Base-by-base conservation (phyloP, 495 filamentous ascomycete genomes). In the Aspergillus ostianus region DNA sequence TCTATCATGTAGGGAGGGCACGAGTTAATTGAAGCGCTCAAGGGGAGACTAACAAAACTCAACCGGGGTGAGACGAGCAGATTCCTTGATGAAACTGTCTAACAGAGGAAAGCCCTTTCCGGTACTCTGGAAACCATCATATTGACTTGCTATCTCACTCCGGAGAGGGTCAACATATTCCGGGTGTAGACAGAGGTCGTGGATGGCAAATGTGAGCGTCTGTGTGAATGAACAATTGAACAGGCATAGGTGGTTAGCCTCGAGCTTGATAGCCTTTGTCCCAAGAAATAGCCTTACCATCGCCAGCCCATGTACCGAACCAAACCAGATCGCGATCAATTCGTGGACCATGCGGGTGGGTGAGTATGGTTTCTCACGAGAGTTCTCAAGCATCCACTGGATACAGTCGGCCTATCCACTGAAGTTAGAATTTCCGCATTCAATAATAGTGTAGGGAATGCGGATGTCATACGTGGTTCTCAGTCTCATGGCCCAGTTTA, bases 251-350 rank as follows among this genome's bases (percentile, higher is more conserved):
- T 26, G 23, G 23, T 26, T 4, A 26, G 23, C 4, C 23, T 26
- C 23, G 23, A 26, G 4, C 23, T 26, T 26, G 2, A 4, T 4
- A 26, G 23, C 2, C 4, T 4, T 32, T 32, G 30, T 1, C 8
- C 10, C 7, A 32, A 7, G 30, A 32, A 41, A 17, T 32, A 4
- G 29, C 21, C 27, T 5, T 49, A 56, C 55, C 55, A 36, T 56
- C 2, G 55, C 29, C 1, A 56, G 27, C 19, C 18, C 19, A 49
- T 56, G 55, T 10, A 56, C 55, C 0, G 55, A 56, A 23, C 55
- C 55, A 56, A 56, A 56, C 55, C 55, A 56, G 3, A 56, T 18
- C 8, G 55, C 55, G 21, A 56, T 56, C 19, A 56, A 12, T n/a
- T 56, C 55, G 21, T 29, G 19, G 6, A 56, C 55, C 3, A 56